Conservation (phyloP, 2,329 filamentous ascomycete species). For the Aspergillus flavus region DNA sequence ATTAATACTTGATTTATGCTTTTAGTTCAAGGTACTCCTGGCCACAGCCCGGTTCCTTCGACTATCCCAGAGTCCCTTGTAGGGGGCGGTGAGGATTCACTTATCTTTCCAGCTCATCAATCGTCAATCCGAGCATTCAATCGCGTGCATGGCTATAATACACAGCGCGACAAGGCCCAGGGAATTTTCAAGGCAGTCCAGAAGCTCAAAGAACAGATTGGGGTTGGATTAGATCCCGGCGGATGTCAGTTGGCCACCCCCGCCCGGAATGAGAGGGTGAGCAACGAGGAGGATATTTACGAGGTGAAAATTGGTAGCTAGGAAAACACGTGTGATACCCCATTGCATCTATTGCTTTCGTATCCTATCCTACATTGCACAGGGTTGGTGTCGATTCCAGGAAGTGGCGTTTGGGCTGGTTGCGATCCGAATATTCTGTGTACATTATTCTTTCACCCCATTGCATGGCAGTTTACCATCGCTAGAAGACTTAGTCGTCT, state of each 20-base stretch:
- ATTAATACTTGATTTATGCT: slow-evolving; percentile 19
- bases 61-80: slow-evolving; percentile 49
- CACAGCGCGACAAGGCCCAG: slow-evolving; percentile 49
- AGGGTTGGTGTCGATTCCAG: not conserved
- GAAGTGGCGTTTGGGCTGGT: slow-evolving; percentile 1
- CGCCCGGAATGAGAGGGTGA: slow-evolving; percentile 52
- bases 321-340: slow-evolving; percentile 4
- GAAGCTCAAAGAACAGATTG: slow-evolving; percentile 54
- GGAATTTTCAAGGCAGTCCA: slow-evolving; percentile 50
- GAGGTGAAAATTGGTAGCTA: slow-evolving; percentile 19
- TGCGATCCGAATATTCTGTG: not conserved
- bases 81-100: slow-evolving; percentile 30
- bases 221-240: slow-evolving; percentile 56
- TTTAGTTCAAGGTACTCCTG: slow-evolving; percentile 20
- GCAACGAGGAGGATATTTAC: slow-evolving; percentile 54
- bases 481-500: not conserved
- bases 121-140: slow-evolving; percentile 43
- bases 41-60: slow-evolving; percentile 27
- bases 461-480: not conserved
- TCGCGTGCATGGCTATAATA: slow-evolving; percentile 45
- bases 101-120: slow-evolving; percentile 41
- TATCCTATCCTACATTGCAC: slow-evolving; percentile 3
- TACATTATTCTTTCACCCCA: not conserved
- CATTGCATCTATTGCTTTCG: not conserved
- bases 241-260: slow-evolving; percentile 57